Evolutionary conservation across 2,329 filamentous ascomycete species (phyloP), one percentile per base, ranked within the genome.

Genomic region (Rhynchosporium graminicola): DNA sequence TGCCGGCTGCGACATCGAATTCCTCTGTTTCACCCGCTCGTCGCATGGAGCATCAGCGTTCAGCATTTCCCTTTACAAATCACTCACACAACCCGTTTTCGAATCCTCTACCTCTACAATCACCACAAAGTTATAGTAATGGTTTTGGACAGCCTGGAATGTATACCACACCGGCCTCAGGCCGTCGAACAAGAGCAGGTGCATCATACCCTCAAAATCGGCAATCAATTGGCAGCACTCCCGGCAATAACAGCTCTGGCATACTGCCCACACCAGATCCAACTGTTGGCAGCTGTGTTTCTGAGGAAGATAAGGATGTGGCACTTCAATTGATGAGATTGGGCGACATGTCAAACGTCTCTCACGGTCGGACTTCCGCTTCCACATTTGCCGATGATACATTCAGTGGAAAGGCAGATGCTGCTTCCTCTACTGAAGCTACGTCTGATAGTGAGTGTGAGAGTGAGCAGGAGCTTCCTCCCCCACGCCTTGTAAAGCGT

Each of bases 201-300:
- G 81, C 84, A 64, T 82, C 80, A 63, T 84, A 84, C 67, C 79
- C 82, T 42, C 77, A 75, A 43, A 72, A 73, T 28, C 72, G 74
- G 57, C 73, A 74, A 46, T 78, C 77, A 54, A 74, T 74, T 65
- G 77, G 76, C 65, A 73, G 74, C 57, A 77, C 76, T 46, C 74
- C 78, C 67, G 75, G 74, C 67, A 77, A 79, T 67, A 75, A 78
- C 55, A 77, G 74, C 56, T 74, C 80, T 66, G 87, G 87, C 60
- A 85, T 96, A 69, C 80, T 97, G 67, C 93, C 93, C 26, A 99
- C 95, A 2, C 95, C 95, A 31, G 95, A 98, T 71, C 94, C 94
- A n/a, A 99, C 95, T 12, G 90, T 98, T 70, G 91, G 91, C 60
- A 98, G 94, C 77, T 96, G 92, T 76, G 94, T 99, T 76, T 98